Evolutionary conservation across 1,139 yeast genomes (phyloP).

Genomic region (Saccharomycopsis hybrid): DNA sequence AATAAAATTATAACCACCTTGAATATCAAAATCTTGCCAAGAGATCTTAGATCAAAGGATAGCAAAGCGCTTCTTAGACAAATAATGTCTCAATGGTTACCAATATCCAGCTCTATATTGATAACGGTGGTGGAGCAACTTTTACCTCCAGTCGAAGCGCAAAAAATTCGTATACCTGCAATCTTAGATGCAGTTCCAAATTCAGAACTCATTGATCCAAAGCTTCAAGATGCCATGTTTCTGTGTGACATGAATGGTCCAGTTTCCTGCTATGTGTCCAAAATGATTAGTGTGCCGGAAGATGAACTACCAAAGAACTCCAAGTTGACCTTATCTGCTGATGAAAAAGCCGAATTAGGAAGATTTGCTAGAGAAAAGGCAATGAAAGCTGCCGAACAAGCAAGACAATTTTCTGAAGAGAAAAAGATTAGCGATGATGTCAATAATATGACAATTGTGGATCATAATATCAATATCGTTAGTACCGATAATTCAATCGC

Average conservation of each 20-base stretch:
- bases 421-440: constrained; percentile 21
- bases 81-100: constrained; percentile 93
- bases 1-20: constrained; percentile 70
- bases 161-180: constrained; percentile 59
- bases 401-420: constrained; percentile 33
- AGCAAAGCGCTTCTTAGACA: constrained; percentile 52
- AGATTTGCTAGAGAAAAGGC: constrained; percentile 66
- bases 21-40: constrained; percentile 59
- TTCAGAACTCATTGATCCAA: constrained; percentile 42
- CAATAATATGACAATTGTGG: background rate
- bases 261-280: constrained; percentile 80
- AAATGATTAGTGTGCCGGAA: constrained; percentile 78
- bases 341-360: constrained; percentile 62
- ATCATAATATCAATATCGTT: background rate
- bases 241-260: constrained; percentile 60
- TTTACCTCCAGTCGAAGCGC: constrained; percentile 80
- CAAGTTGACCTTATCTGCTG: constrained; percentile 36
- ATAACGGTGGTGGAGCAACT: constrained; percentile 78
- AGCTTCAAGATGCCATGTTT: constrained; percentile 49
- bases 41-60: constrained; percentile 81
- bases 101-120: constrained; percentile 79
- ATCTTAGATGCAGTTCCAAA: constrained; percentile 56
- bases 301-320: constrained; percentile 66
- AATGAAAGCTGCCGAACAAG: constrained; percentile 60
- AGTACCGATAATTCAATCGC: too few species aligned